Conservation (phyloP, 2,329 filamentous ascomycete genomes). For the Coleophoma crateriformis region DNA sequence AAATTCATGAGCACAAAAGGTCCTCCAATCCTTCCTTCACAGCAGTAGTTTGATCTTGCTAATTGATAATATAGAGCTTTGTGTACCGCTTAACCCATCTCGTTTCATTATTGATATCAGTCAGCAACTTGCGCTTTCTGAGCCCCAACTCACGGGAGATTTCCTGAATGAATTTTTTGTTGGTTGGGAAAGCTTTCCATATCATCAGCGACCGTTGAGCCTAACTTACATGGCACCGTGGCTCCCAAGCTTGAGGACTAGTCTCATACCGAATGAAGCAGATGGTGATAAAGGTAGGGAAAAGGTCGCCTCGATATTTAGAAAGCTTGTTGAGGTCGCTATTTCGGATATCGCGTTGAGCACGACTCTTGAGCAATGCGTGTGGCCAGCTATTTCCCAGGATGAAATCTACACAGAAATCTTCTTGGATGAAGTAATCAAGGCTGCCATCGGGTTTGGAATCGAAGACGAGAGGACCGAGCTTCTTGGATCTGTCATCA, state of each 20-base stretch:
- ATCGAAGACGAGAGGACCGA: conserved; percentile 54
- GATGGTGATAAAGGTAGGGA: conserved; percentile 64
- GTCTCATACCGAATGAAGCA: conserved; percentile 50
- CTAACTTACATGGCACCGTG: conserved; percentile 67
- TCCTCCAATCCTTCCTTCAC: conserved; percentile 23
- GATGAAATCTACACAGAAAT: conserved; percentile 63
- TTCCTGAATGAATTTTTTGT: conserved; percentile 71
- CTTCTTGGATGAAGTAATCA: conserved; percentile 62
- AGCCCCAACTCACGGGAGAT: conserved; percentile 62
- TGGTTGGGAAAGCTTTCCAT: conserved; percentile 64
- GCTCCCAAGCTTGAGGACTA: conserved; percentile 55
- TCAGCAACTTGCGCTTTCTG: conserved; percentile 54
- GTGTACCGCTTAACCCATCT: conserved; percentile 57
- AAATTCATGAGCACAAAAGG: conserved; percentile 58
- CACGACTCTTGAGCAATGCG: conserved; percentile 56
- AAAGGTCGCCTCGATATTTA: conserved; percentile 56
- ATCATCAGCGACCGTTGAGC: conserved; percentile 61
- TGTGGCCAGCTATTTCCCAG: conserved; percentile 59
- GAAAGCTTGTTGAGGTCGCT: conserved; percentile 62
- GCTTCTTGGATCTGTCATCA: conserved; percentile 55
- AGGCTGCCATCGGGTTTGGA: conserved; percentile 54
- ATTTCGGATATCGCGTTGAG: conserved; percentile 54
- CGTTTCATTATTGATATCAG: conserved; percentile 62
- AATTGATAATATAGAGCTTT: conserved; percentile 41
- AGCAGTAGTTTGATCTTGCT: background rate